Evolutionary conservation across 768 basidiomycete species (phyloP).

Genomic region (Lactarius tabidus): DNA sequence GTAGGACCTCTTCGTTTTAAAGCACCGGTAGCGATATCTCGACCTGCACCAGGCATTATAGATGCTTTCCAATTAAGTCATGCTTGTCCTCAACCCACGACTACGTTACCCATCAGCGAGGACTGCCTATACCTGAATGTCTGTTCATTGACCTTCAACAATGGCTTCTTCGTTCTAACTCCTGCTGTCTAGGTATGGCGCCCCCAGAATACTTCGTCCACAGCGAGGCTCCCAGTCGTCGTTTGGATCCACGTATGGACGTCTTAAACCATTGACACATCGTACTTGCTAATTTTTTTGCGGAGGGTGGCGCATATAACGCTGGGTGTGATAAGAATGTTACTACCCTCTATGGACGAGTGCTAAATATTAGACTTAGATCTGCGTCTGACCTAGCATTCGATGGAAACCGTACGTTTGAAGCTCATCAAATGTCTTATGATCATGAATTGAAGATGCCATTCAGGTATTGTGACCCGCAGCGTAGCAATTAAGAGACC

Average conservation of each 20-base stretch:
- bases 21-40: conserved; percentile 44
- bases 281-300: not conserved
- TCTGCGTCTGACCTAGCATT: conserved; percentile 40
- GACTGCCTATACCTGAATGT: conserved; percentile 57
- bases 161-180: not conserved
- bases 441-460: not conserved
- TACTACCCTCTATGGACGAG: conserved; percentile 34
- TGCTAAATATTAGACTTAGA: conserved; percentile 30
- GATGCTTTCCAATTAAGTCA: conserved; percentile 49
- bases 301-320: conserved; percentile 49
- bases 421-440: not conserved
- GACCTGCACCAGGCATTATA: conserved; percentile 32
- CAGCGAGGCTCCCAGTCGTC: conserved; percentile 32
- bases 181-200: conserved; percentile 31
- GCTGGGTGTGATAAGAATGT: conserved; percentile 37
- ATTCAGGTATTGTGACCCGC: conserved; percentile 44
- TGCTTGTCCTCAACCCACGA: conserved; percentile 49
- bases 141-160: conserved; percentile 7
- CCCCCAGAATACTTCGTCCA: conserved; percentile 28
- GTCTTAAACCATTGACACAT: not conserved
- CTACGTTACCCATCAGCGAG: conserved; percentile 44
- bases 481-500: conserved; percentile 47
- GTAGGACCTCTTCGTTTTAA: conserved; percentile 54
- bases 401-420: conserved; percentile 45
- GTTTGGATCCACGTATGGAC: conserved; percentile 36